Evolutionary conservation across 1,284 basidiomycete genomes (phyloP).

Genomic region (Microbotryum scabiosae): DNA sequence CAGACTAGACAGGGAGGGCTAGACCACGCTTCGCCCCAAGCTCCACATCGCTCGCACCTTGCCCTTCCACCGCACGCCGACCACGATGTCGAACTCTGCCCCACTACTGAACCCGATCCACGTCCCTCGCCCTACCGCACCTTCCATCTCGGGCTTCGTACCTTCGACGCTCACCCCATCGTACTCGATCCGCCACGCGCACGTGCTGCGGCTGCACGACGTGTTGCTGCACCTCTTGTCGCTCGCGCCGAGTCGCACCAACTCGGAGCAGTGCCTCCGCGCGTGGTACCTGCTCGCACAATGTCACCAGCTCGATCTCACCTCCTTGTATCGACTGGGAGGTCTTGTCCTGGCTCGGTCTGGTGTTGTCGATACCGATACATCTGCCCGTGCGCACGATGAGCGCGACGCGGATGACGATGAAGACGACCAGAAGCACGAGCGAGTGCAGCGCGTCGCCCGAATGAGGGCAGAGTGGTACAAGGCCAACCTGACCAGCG

Average conservation of each 20-base stretch:
- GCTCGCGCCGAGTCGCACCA: conserved; percentile 11
- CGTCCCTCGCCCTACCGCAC: conserved; percentile 1
- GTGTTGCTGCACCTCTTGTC: conserved; percentile 24
- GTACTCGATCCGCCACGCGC: conserved; percentile 10
- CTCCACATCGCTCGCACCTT: background rate
- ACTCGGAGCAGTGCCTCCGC: conserved; percentile 7
- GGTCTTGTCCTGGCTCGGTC: conserved; percentile 14
- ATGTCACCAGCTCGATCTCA: conserved; percentile 25
- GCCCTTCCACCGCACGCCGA: background rate
- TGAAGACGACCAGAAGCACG: conserved; percentile 6
- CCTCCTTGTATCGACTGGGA: conserved; percentile 16
- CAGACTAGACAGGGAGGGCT: too few species aligned
- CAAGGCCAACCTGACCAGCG: background rate
- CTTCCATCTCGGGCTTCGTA: conserved; percentile 1
- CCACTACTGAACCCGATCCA: conserved; percentile 14
- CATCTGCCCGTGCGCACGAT: background rate
- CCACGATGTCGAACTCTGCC: background rate
- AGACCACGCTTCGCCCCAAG: background rate
- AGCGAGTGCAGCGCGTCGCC: background rate
- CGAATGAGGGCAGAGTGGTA: conserved; percentile 20
- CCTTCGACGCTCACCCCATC: conserved; percentile 5
- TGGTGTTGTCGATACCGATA: background rate
- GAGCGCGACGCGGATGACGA: conserved; percentile 4
- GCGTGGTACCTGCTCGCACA: conserved; percentile 19
- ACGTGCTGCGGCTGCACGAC: conserved; percentile 21